Percentiles rank a stretch among this genome's conserved stretches.
These are phyloP conservation scores for Jacaranda mimosifolia DNA, from an alignment of 257 asterid genomes.

Conservation along the genomic window DNA sequence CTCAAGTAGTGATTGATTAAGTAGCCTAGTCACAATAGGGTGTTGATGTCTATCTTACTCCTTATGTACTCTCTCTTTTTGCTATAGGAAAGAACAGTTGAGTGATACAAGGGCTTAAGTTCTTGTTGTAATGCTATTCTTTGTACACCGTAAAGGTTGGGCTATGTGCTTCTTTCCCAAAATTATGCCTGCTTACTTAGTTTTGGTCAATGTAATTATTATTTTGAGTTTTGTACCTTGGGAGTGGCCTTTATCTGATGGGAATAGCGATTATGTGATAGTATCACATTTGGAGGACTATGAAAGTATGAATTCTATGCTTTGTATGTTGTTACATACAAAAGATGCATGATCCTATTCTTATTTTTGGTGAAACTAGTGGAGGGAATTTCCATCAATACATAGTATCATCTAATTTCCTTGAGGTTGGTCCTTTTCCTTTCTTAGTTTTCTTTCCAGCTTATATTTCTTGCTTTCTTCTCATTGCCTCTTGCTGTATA, in stretches of 20 bases:
- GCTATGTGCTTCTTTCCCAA: conserved; percentile 15
- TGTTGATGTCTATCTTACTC: conserved; percentile 15
- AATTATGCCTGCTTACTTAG: background rate
- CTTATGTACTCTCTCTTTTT: background rate
- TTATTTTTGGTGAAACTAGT: too few relatives aligned
- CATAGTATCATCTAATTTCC: too few relatives aligned
- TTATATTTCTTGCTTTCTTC: too few relatives aligned
- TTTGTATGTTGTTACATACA: background rate
- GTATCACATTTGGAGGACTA: background rate
- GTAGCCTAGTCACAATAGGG: conserved; percentile 93
- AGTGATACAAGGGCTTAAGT: conserved; percentile 18
- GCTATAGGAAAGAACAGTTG: conserved; percentile 17
- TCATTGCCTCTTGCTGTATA: background rate
- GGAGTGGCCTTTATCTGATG: background rate
- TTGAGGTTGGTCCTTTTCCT: too few relatives aligned
- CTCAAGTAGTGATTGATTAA: conserved; percentile 90
- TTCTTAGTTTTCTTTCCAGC: too few relatives aligned
- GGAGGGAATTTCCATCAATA: too few relatives aligned
- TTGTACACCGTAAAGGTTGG: conserved; percentile 26
- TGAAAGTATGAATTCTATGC: background rate
- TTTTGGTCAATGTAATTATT: conserved; percentile 23
- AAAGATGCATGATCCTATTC: too few relatives aligned
- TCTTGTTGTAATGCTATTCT: conserved; percentile 42
- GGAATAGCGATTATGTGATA: background rate
- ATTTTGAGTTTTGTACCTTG: background rate